Conservation (phyloP, 2,329 filamentous ascomycete species). For the Ophiostoma fasciatum region DNA sequence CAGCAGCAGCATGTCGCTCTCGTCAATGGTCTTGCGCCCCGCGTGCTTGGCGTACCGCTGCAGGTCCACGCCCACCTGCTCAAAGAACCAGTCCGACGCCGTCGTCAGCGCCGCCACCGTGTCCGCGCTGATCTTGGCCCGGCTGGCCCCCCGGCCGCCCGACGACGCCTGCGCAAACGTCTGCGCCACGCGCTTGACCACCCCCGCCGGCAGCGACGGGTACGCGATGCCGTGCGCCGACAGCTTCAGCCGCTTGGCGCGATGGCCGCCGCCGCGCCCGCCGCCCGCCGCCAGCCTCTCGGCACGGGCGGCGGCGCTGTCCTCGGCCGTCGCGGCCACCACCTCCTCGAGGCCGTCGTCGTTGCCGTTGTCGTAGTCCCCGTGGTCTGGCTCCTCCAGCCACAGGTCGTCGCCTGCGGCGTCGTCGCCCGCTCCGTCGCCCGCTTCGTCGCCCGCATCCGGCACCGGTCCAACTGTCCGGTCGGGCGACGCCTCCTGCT, state of each 20-base stretch:
- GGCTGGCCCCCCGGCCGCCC: constrained; percentile 45
- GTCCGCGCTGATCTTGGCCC: constrained; percentile 57
- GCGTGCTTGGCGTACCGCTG: constrained; percentile 69
- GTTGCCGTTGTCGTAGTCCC: neutral
- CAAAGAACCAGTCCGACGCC: constrained; percentile 84
- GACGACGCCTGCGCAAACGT: constrained; percentile 54
- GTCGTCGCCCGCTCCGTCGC: neutral
- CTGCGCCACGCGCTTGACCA: constrained; percentile 60
- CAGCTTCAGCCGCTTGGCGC: constrained; percentile 34
- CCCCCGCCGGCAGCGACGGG: constrained; percentile 54
- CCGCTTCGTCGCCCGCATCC: neutral
- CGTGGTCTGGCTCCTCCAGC: constrained; percentile 4
- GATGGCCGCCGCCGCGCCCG: neutral
- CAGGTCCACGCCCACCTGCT: constrained; percentile 70
- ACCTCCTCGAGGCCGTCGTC: neutral
- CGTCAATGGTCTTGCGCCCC: constrained; percentile 71
- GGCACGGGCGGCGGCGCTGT: too few species aligned
- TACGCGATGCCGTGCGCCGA: constrained; percentile 64
- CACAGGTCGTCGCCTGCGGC: constrained; percentile 3
- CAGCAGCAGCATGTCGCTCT: constrained; percentile 65
- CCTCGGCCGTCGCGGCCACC: neutral
- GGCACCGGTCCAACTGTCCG: neutral
- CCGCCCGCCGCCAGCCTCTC: too few species aligned
- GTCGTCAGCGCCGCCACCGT: constrained; percentile 61
- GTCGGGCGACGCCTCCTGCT: constrained; percentile 5